phyloP scores from a whole-genome alignment of 2,329 filamentous ascomycete genomes.

The Fonsecaea multimorphosa region DNA sequence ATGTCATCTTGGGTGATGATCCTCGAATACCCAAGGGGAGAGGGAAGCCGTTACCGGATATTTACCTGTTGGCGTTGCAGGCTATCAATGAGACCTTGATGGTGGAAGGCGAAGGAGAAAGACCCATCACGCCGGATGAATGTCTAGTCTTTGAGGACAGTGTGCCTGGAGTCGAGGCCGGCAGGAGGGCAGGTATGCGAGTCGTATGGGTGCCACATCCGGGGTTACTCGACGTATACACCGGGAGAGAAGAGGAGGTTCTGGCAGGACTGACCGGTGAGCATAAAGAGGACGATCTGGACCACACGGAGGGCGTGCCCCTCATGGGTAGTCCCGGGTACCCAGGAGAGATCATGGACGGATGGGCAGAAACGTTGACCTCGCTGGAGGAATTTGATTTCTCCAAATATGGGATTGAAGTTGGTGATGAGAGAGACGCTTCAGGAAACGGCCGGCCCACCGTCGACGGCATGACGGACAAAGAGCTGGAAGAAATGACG shows the following conservation, averaged over 20 bases:
- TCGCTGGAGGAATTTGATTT: constrained; percentile 67
- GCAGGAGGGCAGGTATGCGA: constrained; percentile 89
- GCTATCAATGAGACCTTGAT: constrained; percentile 77
- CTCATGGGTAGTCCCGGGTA: constrained; percentile 52
- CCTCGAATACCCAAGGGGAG: constrained; percentile 73
- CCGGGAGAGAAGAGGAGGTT: constrained; percentile 77
- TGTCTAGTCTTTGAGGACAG: constrained; percentile 97
- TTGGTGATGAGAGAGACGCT: constrained; percentile 34
- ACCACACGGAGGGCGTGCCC: constrained; percentile 45
- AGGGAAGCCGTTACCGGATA: constrained; percentile 95
- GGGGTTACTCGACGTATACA: constrained; percentile 75
- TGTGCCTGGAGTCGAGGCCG: constrained; percentile 89
- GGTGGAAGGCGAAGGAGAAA: constrained; percentile 60
- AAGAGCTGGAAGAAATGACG: constrained; percentile 39
- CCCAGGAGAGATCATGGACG: constrained; percentile 65
- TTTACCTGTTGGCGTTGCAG: constrained; percentile 84
- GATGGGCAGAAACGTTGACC: constrained; percentile 61
- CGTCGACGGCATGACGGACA: constrained; percentile 36
- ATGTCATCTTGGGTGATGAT: constrained; percentile 86
- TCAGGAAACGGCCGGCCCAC: constrained; percentile 34
- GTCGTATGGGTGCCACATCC: constrained; percentile 91
- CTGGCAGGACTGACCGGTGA: constrained; percentile 80
- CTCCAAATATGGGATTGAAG: constrained; percentile 62
- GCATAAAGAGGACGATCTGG: constrained; percentile 61
- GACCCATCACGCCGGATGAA: constrained; percentile 76